phyloP scores from a whole-genome alignment of 805 yeast genomes.

The Candida endomychidarum region DNA sequence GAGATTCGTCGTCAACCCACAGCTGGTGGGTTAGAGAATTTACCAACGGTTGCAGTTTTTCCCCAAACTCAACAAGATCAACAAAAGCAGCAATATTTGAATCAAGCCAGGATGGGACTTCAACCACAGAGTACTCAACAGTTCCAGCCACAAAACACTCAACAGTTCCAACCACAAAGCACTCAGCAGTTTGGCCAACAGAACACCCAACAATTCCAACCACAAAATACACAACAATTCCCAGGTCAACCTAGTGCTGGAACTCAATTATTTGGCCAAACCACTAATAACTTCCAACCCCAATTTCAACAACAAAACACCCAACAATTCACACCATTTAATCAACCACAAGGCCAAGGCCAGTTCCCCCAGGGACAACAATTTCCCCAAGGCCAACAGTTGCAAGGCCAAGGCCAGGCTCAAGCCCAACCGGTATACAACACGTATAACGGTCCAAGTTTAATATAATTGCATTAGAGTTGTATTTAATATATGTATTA shows the following conservation, averaged over 20 bases:
- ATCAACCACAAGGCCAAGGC: neutral
- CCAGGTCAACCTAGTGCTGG: conserved; percentile 3
- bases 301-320: too few species aligned
- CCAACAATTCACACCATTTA: neutral
- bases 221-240: too few species aligned
- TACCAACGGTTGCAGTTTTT: conserved; percentile 67
- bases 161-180: conserved; percentile 12
- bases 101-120: conserved; percentile 36
- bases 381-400: conserved; percentile 2
- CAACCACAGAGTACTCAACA: conserved; percentile 25
- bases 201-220: neutral
- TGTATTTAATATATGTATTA: conserved; percentile 8
- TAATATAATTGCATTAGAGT: conserved; percentile 14
- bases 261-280: neutral
- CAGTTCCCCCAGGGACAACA: neutral
- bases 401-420: neutral
- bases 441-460: conserved; percentile 17
- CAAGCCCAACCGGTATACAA: conserved; percentile 5
- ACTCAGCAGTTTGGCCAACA: conserved; percentile 22
- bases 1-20: conserved; percentile 52
- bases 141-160: conserved; percentile 16
- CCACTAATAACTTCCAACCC: conserved; percentile 4
- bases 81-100: conserved; percentile 34
- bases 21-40: conserved; percentile 69
- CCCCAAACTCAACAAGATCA: conserved; percentile 58